phyloP scores from a whole-genome alignment of 2,329 filamentous ascomycete genomes.

The Chaetomium strumarium region DNA sequence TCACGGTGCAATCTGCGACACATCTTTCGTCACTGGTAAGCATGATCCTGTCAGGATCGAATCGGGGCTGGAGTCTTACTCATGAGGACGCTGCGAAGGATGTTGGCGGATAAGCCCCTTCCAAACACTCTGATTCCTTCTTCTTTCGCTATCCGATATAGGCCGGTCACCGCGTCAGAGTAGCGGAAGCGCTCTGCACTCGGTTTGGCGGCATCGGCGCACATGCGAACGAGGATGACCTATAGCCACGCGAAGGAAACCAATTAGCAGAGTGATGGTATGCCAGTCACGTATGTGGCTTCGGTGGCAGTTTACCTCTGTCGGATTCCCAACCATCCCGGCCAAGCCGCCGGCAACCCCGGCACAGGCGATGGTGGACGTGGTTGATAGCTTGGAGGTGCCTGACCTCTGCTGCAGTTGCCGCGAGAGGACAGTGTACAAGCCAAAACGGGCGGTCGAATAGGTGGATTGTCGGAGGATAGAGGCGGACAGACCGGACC shows the following conservation, averaged over 20 bases:
- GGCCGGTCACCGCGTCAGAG: slow-evolving; percentile 14
- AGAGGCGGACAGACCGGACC: slow-evolving; percentile 22
- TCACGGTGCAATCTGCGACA: slow-evolving; percentile 9
- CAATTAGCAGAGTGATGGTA: not conserved
- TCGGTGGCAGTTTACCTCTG: slow-evolving; percentile 9
- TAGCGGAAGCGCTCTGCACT: slow-evolving; percentile 18
- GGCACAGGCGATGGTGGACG: slow-evolving; percentile 17
- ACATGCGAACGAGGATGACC: slow-evolving; percentile 22
- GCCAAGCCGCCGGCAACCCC: slow-evolving; percentile 19
- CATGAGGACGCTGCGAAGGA: slow-evolving; percentile 23
- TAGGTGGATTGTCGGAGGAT: slow-evolving; percentile 24
- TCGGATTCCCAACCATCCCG: slow-evolving; percentile 23
- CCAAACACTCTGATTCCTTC: slow-evolving; percentile 20
- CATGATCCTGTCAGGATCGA: not conserved
- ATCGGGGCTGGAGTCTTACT: slow-evolving; percentile 10
- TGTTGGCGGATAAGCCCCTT: slow-evolving; percentile 19
- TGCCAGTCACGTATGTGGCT: not conserved
- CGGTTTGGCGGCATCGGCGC: slow-evolving; percentile 22
- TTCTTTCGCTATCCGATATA: slow-evolving; percentile 19
- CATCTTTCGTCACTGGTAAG: not conserved
- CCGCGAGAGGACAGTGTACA: slow-evolving; percentile 18
- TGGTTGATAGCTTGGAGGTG: slow-evolving; percentile 12
- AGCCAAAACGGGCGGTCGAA: slow-evolving; percentile 22
- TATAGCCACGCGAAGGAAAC: not conserved
- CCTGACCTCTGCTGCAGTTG: slow-evolving; percentile 15